These are phyloP conservation scores for Boletus bicolor DNA, from an alignment of 768 basidiomycete species.

Conservation along the genomic window DNA sequence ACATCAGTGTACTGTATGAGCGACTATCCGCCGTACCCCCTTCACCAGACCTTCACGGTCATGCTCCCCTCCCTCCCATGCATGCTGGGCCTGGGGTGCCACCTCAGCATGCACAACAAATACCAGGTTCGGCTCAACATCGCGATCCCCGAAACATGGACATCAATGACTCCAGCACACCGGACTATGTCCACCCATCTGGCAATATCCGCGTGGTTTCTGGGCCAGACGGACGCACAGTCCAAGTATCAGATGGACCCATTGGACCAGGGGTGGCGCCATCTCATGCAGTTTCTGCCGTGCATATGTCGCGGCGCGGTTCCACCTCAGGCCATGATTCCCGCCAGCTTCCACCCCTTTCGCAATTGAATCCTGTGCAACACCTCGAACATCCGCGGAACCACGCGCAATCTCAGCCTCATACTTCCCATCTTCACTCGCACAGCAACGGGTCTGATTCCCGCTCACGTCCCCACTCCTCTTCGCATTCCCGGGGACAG, in stretches of 20 bases:
- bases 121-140: constrained; percentile 18
- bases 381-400: constrained; percentile 35
- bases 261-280: constrained; percentile 39
- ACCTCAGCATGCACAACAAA: constrained; percentile 31
- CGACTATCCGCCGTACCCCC: constrained; percentile 62
- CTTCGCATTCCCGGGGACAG: constrained; percentile 50
- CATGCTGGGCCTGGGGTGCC: constrained; percentile 37
- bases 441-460: constrained; percentile 42
- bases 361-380: constrained; percentile 45
- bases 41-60: constrained; percentile 48
- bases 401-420: constrained; percentile 35
- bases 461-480: constrained; percentile 49
- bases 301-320: constrained; percentile 43
- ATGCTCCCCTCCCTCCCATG: constrained; percentile 32
- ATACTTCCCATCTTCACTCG: constrained; percentile 42
- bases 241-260: constrained; percentile 48
- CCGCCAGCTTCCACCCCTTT: constrained; percentile 49
- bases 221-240: constrained; percentile 48
- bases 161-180: constrained; percentile 45
- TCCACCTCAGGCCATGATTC: constrained; percentile 42
- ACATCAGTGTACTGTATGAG: constrained; percentile 68
- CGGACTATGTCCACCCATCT: constrained; percentile 50
- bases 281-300: constrained; percentile 36
- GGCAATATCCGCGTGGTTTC: constrained; percentile 45
- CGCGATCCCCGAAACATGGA: constrained; percentile 43